phyloP scores from a whole-genome alignment of 2,329 filamentous ascomycete species.

The Ceratocystis albifundus region DNA sequence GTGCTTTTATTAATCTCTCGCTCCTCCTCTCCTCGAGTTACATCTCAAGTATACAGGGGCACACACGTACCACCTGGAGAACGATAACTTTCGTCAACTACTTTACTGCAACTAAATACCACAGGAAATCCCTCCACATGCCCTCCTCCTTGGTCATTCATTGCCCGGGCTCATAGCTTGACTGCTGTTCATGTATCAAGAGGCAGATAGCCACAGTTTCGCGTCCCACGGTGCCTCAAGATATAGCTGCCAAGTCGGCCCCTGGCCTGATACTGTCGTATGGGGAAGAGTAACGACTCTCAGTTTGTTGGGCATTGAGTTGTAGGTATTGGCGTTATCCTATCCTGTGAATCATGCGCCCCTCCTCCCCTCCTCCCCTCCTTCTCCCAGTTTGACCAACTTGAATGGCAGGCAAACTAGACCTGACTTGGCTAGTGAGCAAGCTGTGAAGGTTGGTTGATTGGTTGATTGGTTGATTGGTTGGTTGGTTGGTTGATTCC shows the following conservation, averaged over 20 bases:
- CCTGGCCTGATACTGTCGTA: no score
- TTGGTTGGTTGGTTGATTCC: neutral
- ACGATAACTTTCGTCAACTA: neutral
- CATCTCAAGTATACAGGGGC: neutral
- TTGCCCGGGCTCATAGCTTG: neutral
- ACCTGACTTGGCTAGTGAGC: neutral
- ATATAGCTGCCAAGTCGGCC: neutral
- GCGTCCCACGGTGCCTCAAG: neutral
- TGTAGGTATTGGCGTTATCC: no score
- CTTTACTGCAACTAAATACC: neutral
- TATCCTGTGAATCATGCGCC: no score
- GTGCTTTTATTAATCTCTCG: conserved; percentile 2
- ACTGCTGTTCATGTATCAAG: no score
- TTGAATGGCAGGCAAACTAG: neutral
- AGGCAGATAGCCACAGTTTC: neutral
- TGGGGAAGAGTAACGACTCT: no score
- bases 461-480: neutral
- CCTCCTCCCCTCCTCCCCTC: no score
- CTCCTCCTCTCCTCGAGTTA: neutral
- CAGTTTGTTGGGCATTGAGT: neutral
- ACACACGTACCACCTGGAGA: neutral
- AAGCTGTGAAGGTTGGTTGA: neutral
- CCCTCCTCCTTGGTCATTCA: neutral
- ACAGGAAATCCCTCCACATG: neutral
- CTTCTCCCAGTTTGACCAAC: no score